A percentile compares a stretch with the other conserved stretches of the same genome.
These are phyloP conservation scores for Pisolithus marmoratus DNA, from an alignment of 768 basidiomycete genomes.

Conservation along the genomic window DNA sequence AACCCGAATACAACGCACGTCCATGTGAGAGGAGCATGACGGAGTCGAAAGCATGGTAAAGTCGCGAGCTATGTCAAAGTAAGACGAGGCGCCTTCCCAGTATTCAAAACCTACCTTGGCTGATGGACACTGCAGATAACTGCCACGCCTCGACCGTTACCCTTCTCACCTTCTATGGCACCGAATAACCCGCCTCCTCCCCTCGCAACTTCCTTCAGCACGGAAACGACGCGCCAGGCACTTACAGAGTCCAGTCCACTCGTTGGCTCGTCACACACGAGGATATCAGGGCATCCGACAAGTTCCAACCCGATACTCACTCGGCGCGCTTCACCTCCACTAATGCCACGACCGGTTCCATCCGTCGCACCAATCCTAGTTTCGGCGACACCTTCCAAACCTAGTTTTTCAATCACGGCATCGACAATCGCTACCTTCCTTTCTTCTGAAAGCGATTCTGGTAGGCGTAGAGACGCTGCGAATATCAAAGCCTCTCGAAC, in stretches of 20 bases:
- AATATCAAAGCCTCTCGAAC: constrained; percentile 80
- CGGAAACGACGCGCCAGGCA: constrained; percentile 71
- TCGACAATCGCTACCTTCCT: constrained; percentile 66
- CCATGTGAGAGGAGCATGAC: constrained; percentile 77
- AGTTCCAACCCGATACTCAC: constrained; percentile 90
- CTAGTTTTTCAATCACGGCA: constrained; percentile 69
- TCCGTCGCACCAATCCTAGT: constrained; percentile 62
- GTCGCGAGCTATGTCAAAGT: constrained; percentile 49
- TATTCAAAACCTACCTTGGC: constrained; percentile 50
- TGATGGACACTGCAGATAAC: constrained; percentile 88
- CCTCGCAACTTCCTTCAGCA: constrained; percentile 71
- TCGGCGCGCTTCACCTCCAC: constrained; percentile 86
- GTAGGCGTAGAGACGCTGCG: constrained; percentile 78
- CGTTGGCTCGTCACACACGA: constrained; percentile 87
- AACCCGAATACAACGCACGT: constrained; percentile 71
- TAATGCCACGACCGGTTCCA: constrained; percentile 74
- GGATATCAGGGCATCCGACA: constrained; percentile 75
- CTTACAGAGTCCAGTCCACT: constrained; percentile 83
- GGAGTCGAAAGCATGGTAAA: constrained; percentile 82
- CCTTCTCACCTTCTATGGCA: constrained; percentile 27
- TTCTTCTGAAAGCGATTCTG: constrained; percentile 58
- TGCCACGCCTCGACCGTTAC: constrained; percentile 62
- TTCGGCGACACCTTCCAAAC: constrained; percentile 64
- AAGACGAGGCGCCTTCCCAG: constrained; percentile 1
- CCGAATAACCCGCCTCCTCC: constrained; percentile 23